Base-by-base conservation (phyloP, 306 rosid genomes). In the Dryas alaskensis region DNA sequence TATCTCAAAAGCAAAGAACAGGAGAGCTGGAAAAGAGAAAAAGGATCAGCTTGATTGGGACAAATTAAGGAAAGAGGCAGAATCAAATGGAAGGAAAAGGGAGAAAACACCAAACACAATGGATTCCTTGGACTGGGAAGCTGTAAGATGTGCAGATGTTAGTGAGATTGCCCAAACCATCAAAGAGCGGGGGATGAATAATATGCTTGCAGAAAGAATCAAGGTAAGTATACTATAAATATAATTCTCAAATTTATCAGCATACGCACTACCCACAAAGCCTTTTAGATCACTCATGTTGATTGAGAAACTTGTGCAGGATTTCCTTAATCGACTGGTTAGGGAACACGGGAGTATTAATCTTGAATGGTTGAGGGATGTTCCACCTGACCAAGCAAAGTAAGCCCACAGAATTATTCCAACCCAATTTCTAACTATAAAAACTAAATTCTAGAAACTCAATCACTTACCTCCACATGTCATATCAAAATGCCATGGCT, bases 111-210 rank as follows among this genome's bases (percentile, higher is more conserved):
- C 73, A 73, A 73, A 84, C 76, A 87, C 96, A 69, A 80, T 90
- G 97, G 97, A 95, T 86, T 89, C 98, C 42, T 72, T 95, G 78
- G 98, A 95, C 73, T 95, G 99, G 99, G 99, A 92, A 22, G 99
- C 99, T 39, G 81, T 95, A 79, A 87, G 98, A 87, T 73, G 85
- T 69, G 94, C 97, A 76, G 84, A 88, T 68, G 96, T 89, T 73
- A 52, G 62, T 16, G 96, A 93, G 72, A 91, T 93, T 77, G 96
- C 98, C 44, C 66, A 85, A 8, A 77, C 87, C 71, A 93, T 93
- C 74, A 93, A 80, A 79, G 98, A 89, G 84, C 84, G 98, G 22
- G 98, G 98, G 62, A 93, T 93, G 98, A 91, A 93, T 73, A 89
- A 93, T 85, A 87, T 82, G 88, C 97, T 93, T 53, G 98, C 96